Percentiles rank a stretch among this genome's conserved stretches.
These are phyloP conservation scores for Friedmanniomyces simplex DNA, from an alignment of 495 filamentous ascomycete genomes.

Conservation along the genomic window DNA sequence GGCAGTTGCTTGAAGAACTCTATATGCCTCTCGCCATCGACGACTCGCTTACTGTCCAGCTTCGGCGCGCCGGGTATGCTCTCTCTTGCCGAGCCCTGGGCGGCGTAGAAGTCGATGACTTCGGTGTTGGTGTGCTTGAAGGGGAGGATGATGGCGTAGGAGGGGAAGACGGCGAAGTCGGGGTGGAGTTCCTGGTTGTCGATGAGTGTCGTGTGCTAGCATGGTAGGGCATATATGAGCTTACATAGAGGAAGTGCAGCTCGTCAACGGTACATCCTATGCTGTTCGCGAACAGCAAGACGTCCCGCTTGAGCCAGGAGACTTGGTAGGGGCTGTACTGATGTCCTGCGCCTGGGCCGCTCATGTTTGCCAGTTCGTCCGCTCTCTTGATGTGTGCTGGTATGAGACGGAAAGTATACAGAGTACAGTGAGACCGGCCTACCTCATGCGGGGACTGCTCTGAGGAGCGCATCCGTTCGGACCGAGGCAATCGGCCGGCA, in stretches of 20 bases:
- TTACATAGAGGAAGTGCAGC: slow-evolving; percentile 80
- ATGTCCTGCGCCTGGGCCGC: slow-evolving; percentile 60
- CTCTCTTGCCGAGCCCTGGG: slow-evolving; percentile 32
- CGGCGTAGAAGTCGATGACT: slow-evolving; percentile 77
- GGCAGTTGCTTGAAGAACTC: slow-evolving; percentile 71
- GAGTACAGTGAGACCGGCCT: not conserved
- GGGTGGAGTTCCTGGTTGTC: slow-evolving; percentile 39
- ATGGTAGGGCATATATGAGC: slow-evolving; percentile 7
- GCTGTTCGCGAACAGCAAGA: slow-evolving; percentile 75
- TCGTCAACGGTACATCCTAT: slow-evolving; percentile 78
- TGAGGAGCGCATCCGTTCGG: not conserved
- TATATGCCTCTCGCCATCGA: slow-evolving; percentile 79
- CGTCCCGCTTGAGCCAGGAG: slow-evolving; percentile 77
- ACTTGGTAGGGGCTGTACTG: slow-evolving; percentile 64
- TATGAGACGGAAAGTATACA: not conserved
- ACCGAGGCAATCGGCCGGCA: not conserved
- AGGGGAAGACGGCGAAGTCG: slow-evolving; percentile 74
- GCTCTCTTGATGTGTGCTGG: not conserved
- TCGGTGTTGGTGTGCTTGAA: slow-evolving; percentile 73
- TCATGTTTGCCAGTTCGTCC: slow-evolving; percentile 5
- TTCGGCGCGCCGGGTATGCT: slow-evolving; percentile 66
- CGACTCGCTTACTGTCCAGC: slow-evolving; percentile 61
- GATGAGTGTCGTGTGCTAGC: not conserved
- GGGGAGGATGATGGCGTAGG: slow-evolving; percentile 73
- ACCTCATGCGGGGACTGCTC: not conserved